These are phyloP conservation scores for Lecanicillium sp. DNA, from an alignment of 2,329 filamentous ascomycete species.

Conservation along the genomic window DNA sequence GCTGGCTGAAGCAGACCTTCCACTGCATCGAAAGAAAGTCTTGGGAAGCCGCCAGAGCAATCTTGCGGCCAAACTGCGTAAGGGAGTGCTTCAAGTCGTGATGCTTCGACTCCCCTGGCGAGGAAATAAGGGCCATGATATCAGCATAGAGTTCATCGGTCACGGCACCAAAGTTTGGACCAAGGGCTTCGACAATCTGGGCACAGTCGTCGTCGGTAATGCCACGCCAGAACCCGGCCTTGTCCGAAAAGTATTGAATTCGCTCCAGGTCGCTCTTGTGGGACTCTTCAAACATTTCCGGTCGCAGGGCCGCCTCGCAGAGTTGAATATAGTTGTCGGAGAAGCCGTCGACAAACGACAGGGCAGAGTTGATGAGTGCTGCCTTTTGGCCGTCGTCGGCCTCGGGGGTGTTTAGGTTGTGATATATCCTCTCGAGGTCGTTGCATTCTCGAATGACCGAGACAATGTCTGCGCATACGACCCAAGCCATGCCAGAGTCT, in stretches of 20 bases:
- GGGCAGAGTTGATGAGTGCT: conserved; percentile 60
- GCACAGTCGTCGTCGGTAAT: conserved; percentile 76
- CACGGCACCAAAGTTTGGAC: conserved; percentile 54
- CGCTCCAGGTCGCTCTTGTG: conserved; percentile 63
- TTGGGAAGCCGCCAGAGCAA: conserved; percentile 69
- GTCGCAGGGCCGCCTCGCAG: conserved; percentile 58
- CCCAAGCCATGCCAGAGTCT: conserved; percentile 67
- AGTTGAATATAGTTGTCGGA: conserved; percentile 61
- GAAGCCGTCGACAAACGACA: conserved; percentile 63
- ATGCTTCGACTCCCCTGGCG: conserved; percentile 36
- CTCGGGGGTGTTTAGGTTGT: conserved; percentile 54
- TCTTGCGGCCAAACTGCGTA: conserved; percentile 68
- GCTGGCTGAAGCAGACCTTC: conserved; percentile 70
- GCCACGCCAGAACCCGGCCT: conserved; percentile 68
- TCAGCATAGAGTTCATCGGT: conserved; percentile 46
- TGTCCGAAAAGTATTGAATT: conserved; percentile 71
- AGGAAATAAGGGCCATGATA: conserved; percentile 38
- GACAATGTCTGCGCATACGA: conserved; percentile 74
- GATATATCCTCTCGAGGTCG: conserved; percentile 63
- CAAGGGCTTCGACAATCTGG: conserved; percentile 60
- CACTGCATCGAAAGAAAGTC: conserved; percentile 69
- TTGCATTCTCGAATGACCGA: conserved; percentile 76
- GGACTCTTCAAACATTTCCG: conserved; percentile 68
- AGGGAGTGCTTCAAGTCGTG: conserved; percentile 44
- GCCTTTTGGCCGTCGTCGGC: conserved; percentile 47